Base-by-base conservation (phyloP, 2,329 filamentous ascomycete species). In the Scleromitrula shiraiana region DNA sequence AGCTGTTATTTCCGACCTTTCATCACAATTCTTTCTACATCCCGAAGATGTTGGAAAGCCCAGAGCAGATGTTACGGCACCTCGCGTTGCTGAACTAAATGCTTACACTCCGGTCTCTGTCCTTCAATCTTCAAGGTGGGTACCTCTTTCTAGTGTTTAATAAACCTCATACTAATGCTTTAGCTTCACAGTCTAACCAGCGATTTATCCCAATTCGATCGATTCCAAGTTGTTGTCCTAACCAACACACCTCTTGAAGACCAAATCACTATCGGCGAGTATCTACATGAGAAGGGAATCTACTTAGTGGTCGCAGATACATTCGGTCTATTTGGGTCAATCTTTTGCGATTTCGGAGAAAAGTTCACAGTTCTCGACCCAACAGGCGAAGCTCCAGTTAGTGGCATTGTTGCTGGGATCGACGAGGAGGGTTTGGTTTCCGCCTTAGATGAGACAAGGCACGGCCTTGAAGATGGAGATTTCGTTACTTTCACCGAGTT, bases 291-390 rank as follows among this genome's bases (percentile, higher is more conserved):
- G 53, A 95, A 97, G 67, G 85, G 87, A 54, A 96, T 98, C 58
- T 96, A 88, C 65, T 71, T 98, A 32, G 82, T 95, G 41, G 79
- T 88, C 48, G 81, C 88, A 6, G 90, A 96, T 63, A 95, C 87
- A 0, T 96, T 88, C 61, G 93, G 93, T 56, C 77, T 98, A 26
- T 98, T 98, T 64, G 93, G 93, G 42, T 87, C 84, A 56, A 85
- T 98, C 58, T 98, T 98, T 71, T 96, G 90, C 62, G 93, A 98
- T 64, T 98, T 98, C 64, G 93, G 93, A 58, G 82, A 91, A 62
- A 87, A 93, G 61, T 98, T 98, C 67, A 88, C 87, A 5, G 81
- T 93, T 46, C 83, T 88, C 55, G 93, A 98, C 63, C 72, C 89
- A 4, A 97, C 86, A 12, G 93, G 93, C 59, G 93, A 98, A 70